Evolutionary conservation across 129 eudicot species (phyloP), one percentile per base, ranked within the genome.

Genomic region (Flaveria sonorensis): DNA sequence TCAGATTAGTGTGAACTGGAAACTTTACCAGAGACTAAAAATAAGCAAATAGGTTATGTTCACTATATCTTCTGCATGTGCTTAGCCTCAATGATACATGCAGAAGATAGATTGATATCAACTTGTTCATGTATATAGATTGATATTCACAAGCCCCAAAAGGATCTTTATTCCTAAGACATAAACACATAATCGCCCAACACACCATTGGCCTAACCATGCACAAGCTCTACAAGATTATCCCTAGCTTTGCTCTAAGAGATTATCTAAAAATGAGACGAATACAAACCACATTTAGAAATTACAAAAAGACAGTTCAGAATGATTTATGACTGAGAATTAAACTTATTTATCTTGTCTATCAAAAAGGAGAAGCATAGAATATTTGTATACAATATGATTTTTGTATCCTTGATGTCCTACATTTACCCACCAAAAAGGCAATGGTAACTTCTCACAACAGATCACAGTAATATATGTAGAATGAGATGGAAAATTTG

Each of bases 41-140:
- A 77, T 55, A 69, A 23, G 70, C 70, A 77, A 55, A 32, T 43
- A 30, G 30, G 50, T 69, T 57, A 46, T 56, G 20, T 56, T 42
- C 60, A 26, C 30, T 18, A 42, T 45, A 50, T 68, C 36, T 56
- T 68, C 43, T 77, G 55, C 13, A 13, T 39, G 30, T 40, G 14
- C 43, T 40, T 68, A 55, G 52, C 46, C 68, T 40, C 74, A 39
- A 66, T 39, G 66, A 52, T 77, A 77, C 15, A 36, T 18, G 24
- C 48, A n/a, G n/a, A n/a, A n/a, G n/a, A n/a, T n/a, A n/a, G 73
- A 66, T 65, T 52, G n/a, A n/a, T 76, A 32, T 65, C 24, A 3
- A 45, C 18, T 47, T 3, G 21, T 59, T 59, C 20, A 46, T 3
- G 10, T 21, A 12, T 62, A 64, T 24, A 46, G 18, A 63, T 45